Base-by-base conservation (phyloP, 2,329 filamentous ascomycete genomes). In the Chaetomium sp. region DNA sequence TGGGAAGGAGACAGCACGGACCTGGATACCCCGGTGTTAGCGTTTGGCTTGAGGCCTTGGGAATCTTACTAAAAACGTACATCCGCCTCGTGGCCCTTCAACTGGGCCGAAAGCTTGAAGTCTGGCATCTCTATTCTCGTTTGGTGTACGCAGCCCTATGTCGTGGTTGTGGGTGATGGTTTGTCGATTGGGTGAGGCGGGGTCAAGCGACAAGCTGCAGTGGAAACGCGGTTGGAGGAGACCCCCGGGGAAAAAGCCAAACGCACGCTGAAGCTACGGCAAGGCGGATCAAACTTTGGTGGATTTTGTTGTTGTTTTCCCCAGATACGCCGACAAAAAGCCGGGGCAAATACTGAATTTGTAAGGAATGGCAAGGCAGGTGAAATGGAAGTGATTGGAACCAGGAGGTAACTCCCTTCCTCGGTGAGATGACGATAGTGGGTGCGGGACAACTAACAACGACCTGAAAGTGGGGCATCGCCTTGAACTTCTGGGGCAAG, bases 101-200 rank as follows among this genome's bases (percentile, higher is more conserved):
- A 81, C 68, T 89, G 88, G 64, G 92, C 91, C 59, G 94, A 95
- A 68, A 99, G 84, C 80, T 92, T 96, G 80, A 90, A 97, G 70
- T 91, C 86, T 72, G 80, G 76, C 87, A 92, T 91, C 37, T 27
- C 32, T 10, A 5, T 8, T 32, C 3, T 10, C 5, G 8, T 10
- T 32, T n/a, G 37, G 34, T 27, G 19, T 27, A 27, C 19, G 19
- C 19, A 27, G 19, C 19, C 19, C 19, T 2, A 27, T 3, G 19
- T 27, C 19, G 19, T 27, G 19, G 2, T 27, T 27, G 19, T 3
- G 19, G 19, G 19, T 3, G 37, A 43, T 6, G 52, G 12, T 44
- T 40, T 19, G 44, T 49, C 48, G 14, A 40, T 27, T 43, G 44
- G 9, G 1, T 14, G n/a, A 42, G 47, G 58, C 42, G 45, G 40